Base-by-base conservation (phyloP, 1,139 yeast genomes). In the Debaryomyces singareniensis region DNA sequence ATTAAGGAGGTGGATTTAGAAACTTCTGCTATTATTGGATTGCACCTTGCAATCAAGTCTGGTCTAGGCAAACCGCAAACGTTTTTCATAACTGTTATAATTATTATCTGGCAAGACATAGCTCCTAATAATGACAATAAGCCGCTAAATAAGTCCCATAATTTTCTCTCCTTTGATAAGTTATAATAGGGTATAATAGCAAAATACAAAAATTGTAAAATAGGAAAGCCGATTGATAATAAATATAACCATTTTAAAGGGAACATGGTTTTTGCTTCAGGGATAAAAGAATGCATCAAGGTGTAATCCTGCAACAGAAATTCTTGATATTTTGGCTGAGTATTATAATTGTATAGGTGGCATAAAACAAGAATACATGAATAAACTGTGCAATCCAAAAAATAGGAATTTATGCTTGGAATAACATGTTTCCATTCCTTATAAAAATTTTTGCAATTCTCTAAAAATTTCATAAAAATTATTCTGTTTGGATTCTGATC, bases 51-150 rank as follows among this genome's bases (percentile, higher is more conserved):
- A 3, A 71, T 37, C 37, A 71, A 44, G 43, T 71, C 77, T 0
- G 76, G 77, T 30, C 76, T 44, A 1, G 72, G 71, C 4, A 60
- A 37, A 2, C 73, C 75, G 29, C 68, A 44, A 3, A 57, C 49
- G 34, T 68, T 68, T 38, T 71, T 71, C 25, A 71, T 44, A 13
- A 68, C 45, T 15, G 66, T 58, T 1, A 69, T 69, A 4, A 65
- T 43, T 35, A 59, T 39, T 16, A 67, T 40, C 36, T 69, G 74
- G 11, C 59, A 47, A 1, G 70, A 49, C 35, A 58, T 52, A 9
- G 67, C 55, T 1, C 70, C 74, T 31, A 60, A 37, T 18, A 68
- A 45, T 11, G 64, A 58, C 26, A 66, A 44, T 3, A 58, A 31
- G 0, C 61, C 68, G 27, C 54, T 45, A 35, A 60, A 61, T 2